Percentiles rank a stretch among this genome's conserved stretches.
These are phyloP conservation scores for Metrosideros polymorpha DNA, from an alignment of 441 rosid genomes.

Conservation along the genomic window DNA sequence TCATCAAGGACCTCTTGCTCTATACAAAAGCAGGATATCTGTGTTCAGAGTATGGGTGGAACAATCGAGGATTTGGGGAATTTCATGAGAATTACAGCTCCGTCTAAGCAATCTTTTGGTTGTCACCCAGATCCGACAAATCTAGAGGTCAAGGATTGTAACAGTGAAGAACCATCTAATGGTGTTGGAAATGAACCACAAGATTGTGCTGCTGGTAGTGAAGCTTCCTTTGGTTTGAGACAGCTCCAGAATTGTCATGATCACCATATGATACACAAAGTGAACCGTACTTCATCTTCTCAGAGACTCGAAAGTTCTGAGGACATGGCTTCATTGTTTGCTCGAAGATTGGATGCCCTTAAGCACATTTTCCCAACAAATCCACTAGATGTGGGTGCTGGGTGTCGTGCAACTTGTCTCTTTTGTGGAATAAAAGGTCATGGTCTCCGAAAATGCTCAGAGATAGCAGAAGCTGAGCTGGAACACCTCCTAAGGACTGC, in stretches of 20 bases:
- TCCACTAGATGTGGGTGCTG: constrained; percentile 20
- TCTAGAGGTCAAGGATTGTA: constrained; percentile 10
- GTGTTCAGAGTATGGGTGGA: background rate
- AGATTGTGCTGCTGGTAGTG: constrained; percentile 10
- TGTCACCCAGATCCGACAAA: constrained; percentile 3
- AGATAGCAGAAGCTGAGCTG: constrained; percentile 50
- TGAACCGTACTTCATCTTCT: constrained; percentile 21
- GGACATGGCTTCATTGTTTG: constrained; percentile 55
- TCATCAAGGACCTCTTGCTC: constrained; percentile 28
- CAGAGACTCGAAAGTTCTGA: constrained; percentile 37
- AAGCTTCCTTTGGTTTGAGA: constrained; percentile 20
- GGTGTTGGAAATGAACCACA: constrained; percentile 7
- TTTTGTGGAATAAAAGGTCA: constrained; percentile 76
- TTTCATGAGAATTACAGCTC: constrained; percentile 10
- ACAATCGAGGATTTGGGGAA: constrained; percentile 17
- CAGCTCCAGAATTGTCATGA: constrained; percentile 16
- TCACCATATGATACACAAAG: constrained; percentile 14
- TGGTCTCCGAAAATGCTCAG: constrained; percentile 45
- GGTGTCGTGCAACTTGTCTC: constrained; percentile 31
- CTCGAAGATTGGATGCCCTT: constrained; percentile 69
- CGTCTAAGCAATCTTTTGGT: constrained; percentile 4
- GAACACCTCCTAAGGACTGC: constrained; percentile 37
- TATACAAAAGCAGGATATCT: constrained; percentile 7
- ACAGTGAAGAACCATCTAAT: constrained; percentile 2
- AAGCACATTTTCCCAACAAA: constrained; percentile 36